phyloP scores from a whole-genome alignment of 306 rosid genomes.

The Vigna unguiculata region DNA sequence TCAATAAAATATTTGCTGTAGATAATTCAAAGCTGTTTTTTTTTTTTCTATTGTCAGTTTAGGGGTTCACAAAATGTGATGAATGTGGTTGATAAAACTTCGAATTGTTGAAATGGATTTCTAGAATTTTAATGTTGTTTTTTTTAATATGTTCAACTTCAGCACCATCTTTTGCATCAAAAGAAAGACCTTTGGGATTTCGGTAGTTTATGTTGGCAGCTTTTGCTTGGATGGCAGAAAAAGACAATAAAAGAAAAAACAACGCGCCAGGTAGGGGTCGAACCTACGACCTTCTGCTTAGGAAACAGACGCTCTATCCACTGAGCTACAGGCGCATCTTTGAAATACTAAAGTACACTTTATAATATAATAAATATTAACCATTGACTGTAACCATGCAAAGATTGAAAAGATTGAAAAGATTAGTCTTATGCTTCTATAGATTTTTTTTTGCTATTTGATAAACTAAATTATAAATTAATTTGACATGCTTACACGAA shows the following conservation, averaged over 20 bases:
- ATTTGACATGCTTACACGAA: not conserved
- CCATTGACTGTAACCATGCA: too few relatives aligned
- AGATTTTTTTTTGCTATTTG: too few relatives aligned
- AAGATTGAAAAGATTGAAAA: too few relatives aligned
- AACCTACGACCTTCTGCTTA: conserved; percentile 96
- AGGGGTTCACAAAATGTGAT: conserved; percentile 26
- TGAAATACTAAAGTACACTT: accelerated
- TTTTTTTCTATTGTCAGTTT: not conserved
- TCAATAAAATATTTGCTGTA: conserved; percentile 40
- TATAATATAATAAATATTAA: too few relatives aligned
- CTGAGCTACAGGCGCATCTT: conserved; percentile 84
- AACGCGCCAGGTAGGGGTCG: conserved; percentile 92
- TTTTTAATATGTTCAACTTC: too few relatives aligned
- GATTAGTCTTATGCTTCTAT: too few relatives aligned
- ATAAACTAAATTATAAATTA: not conserved
- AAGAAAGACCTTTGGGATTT: too few relatives aligned
- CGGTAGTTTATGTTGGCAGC: too few relatives aligned
- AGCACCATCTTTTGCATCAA: too few relatives aligned
- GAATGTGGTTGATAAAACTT: conserved; percentile 24
- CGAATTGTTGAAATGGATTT: not conserved
- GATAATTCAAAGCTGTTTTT: not conserved
- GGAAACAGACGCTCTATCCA: conserved; percentile 97
- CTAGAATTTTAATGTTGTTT: not conserved
- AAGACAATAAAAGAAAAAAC: not conserved
- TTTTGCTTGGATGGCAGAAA: not conserved